phyloP scores from a whole-genome alignment of 352 stramenopile species.

The Globisporangium echinulatum region DNA sequence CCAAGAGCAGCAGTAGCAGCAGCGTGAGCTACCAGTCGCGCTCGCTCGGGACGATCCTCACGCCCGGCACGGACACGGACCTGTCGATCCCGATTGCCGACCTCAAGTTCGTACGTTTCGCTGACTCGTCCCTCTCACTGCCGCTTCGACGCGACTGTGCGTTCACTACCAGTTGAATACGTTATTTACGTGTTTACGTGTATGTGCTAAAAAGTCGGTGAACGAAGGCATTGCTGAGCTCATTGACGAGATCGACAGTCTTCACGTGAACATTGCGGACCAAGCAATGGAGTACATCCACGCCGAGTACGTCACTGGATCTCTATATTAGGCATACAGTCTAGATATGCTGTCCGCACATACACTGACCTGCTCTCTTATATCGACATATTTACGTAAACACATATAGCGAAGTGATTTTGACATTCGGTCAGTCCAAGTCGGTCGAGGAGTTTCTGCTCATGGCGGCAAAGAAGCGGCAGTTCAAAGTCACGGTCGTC shows the following conservation, averaged over 20 bases:
- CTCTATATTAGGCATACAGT: background rate
- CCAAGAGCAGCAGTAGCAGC: slow-evolving; percentile 13
- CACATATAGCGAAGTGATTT: slow-evolving; percentile 86
- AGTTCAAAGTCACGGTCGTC: slow-evolving; percentile 94
- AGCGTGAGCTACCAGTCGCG: slow-evolving; percentile 61
- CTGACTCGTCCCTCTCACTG: background rate
- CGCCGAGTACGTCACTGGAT: slow-evolving; percentile 66
- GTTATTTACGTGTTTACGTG: background rate
- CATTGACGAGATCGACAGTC: slow-evolving; percentile 92
- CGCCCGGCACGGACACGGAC: slow-evolving; percentile 72
- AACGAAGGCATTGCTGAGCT: slow-evolving; percentile 95
- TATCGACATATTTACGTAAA: background rate
- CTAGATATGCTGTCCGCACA: background rate
- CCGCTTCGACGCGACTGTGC: background rate
- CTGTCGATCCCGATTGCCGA: slow-evolving; percentile 78
- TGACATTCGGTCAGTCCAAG: slow-evolving; percentile 92
- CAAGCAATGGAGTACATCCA: slow-evolving; percentile 96
- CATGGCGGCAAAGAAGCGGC: slow-evolving; percentile 86
- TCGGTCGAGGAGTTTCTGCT: slow-evolving; percentile 91
- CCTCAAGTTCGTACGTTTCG: slow-evolving; percentile 54
- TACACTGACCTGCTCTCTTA: background rate
- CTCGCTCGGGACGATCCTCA: slow-evolving; percentile 77
- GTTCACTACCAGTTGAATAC: background rate
- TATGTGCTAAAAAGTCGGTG: slow-evolving; percentile 45
- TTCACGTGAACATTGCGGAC: slow-evolving; percentile 95